Evolutionary conservation across 345 rosid genomes (phyloP), one percentile per base, ranked within the genome.

Genomic region (Eucalyptus globulus): DNA sequence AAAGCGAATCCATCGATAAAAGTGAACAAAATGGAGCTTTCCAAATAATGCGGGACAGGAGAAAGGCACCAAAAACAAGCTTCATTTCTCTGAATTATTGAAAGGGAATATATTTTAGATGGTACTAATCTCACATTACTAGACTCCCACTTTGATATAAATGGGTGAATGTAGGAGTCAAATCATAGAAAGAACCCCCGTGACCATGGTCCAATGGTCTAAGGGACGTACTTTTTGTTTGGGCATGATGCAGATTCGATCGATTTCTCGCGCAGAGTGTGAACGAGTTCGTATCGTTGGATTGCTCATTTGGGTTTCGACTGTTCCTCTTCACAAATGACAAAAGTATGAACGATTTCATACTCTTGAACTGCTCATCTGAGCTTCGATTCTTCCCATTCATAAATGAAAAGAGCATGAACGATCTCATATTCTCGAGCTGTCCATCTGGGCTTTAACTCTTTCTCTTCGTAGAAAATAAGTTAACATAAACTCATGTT

Each of bases 391-490:
- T 53, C 58, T 19, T 53, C 10, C 58, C 0, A 53, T 53, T 53
- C 24, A 19, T 19, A 19, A 19, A 53, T 19, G 10, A 53, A 53
- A 53, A 53, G 8, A 53, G 24, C 56, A 53, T 3, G 26, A 53
- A 53, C 5, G 0, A 19, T 53, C 4, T 21, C 2, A 53, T 53
- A 53, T 53, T 21, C 0, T 19, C 4, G 2, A 1, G 3, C 5
- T 3, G 2, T 53, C 22, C 10, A 19, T 53, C 5, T 1, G 2
- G 9, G 2, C 2, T 51, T 51, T 19, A 1, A 17, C 4, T 17
- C 9, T 7, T 51, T 17, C 22, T 51, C 4, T 51, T 51, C 9
- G 1, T 51, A 51, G 1, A 51, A 51, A 51, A 51, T 4, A 51
- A 17, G 54, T 51, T 51, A 51, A 7, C 56, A 53, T 53, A 14